A percentile compares a stretch with the other conserved stretches of the same genome.
Conservation (phyloP, 2,329 filamentous ascomycete genomes). For the Coleophoma eucalyptorum region DNA sequence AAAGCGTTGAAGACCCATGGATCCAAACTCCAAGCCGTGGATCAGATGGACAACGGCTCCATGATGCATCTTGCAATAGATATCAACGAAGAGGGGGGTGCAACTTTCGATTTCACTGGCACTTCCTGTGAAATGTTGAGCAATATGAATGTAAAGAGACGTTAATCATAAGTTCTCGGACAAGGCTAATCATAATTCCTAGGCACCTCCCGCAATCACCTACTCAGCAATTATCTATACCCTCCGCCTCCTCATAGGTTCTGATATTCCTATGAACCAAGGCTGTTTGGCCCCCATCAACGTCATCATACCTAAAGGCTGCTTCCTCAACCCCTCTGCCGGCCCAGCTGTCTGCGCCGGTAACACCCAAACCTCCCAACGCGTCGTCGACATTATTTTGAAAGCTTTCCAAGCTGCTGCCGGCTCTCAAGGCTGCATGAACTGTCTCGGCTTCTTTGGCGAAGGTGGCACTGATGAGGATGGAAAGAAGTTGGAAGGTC, state of each 20-base stretch:
- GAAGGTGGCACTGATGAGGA: slow-evolving; percentile 45
- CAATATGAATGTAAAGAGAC: slow-evolving; percentile 54
- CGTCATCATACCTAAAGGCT: slow-evolving; percentile 64
- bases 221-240: slow-evolving; percentile 83
- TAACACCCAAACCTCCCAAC: slow-evolving; percentile 74
- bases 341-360: slow-evolving; percentile 76
- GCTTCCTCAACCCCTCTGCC: slow-evolving; percentile 68
- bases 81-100: slow-evolving; percentile 68
- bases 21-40: slow-evolving; percentile 62
- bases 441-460: slow-evolving; percentile 67
- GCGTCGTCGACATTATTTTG: slow-evolving; percentile 76
- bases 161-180: too few species aligned
- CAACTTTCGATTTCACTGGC: slow-evolving; percentile 70
- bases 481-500: slow-evolving; percentile 18
- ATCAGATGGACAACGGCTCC: slow-evolving; percentile 81
- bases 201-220: slow-evolving; percentile 71
- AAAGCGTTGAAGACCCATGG: slow-evolving; percentile 62
- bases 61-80: slow-evolving; percentile 68
- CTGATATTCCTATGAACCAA: slow-evolving; percentile 83
- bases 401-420: slow-evolving; percentile 74
- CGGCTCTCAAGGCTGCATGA: slow-evolving; percentile 73
- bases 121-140: slow-evolving; percentile 72
- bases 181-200: too few species aligned
- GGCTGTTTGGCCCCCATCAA: slow-evolving; percentile 73
- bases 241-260: slow-evolving; percentile 69